Conservation (phyloP, 306 rosid species). For the Cucumis sativus region DNA sequence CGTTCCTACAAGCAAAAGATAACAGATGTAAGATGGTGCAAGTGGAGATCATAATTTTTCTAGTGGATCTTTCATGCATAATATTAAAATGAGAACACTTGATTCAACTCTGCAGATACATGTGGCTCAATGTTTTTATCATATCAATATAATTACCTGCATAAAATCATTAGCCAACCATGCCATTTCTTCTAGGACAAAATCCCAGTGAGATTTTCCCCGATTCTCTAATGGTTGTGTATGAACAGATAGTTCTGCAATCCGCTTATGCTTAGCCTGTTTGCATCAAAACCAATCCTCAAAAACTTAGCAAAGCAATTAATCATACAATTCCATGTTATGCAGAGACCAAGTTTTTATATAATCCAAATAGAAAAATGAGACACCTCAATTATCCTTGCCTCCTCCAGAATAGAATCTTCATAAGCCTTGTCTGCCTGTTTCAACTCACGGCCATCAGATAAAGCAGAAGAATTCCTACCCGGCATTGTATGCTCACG, state of each 20-base stretch:
- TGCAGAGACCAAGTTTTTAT: background rate
- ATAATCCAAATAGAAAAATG: slow-evolving; percentile 12
- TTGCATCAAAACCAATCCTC: slow-evolving; percentile 15
- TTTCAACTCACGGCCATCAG: slow-evolving; percentile 32
- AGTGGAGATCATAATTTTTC: background rate
- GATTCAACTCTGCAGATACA: background rate
- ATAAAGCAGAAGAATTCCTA: slow-evolving; percentile 21
- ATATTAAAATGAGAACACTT: background rate
- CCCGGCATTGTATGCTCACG: slow-evolving; percentile 27
- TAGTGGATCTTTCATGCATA: background rate
- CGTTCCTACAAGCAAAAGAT: slow-evolving; percentile 57
- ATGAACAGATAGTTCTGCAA: slow-evolving; percentile 63
- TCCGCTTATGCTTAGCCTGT: slow-evolving; percentile 93
- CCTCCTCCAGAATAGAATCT: slow-evolving; percentile 90
- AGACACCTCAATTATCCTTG: slow-evolving; percentile 69
- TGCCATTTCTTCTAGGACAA: slow-evolving; percentile 91
- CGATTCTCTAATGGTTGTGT: slow-evolving; percentile 38
- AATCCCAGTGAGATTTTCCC: slow-evolving; percentile 81
- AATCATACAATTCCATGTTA: slow-evolving; percentile 7
- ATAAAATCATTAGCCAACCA: slow-evolving; percentile 99
- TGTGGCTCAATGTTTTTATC: background rate
- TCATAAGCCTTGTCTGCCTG: slow-evolving; percentile 62
- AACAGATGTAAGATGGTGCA: slow-evolving; percentile 6
- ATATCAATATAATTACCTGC: slow-evolving; percentile 41
- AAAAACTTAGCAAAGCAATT: slow-evolving; percentile 9